phyloP scores from a whole-genome alignment of 306 rosid genomes.

The Inga oerstediana region DNA sequence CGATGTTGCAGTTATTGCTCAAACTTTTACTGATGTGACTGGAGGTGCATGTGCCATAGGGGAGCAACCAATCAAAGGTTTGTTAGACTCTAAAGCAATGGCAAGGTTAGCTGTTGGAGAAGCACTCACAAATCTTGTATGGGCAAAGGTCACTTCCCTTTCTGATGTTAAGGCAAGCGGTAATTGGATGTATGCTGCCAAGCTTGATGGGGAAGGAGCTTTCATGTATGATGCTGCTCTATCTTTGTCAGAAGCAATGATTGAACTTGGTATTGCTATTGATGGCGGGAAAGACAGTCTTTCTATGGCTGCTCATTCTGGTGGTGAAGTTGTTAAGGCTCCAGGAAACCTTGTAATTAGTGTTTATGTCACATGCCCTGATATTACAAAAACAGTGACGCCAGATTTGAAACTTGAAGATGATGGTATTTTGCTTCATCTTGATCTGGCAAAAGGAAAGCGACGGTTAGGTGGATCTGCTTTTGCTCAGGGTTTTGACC shows the following conservation, averaged over 20 bases:
- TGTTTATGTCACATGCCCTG: constrained; percentile 87
- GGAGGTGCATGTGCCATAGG: constrained; percentile 96
- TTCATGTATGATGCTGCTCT: constrained; percentile 89
- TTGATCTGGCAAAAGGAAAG: constrained; percentile 80
- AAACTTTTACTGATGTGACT: constrained; percentile 64
- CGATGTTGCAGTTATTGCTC: constrained; percentile 90
- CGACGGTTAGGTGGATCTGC: constrained; percentile 88
- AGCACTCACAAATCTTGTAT: constrained; percentile 93
- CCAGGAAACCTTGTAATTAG: constrained; percentile 95
- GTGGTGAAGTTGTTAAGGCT: constrained; percentile 84
- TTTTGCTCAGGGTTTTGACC: constrained; percentile 85
- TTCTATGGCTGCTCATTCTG: constrained; percentile 90
- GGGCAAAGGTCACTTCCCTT: constrained; percentile 86
- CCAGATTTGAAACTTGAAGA: constrained; percentile 84
- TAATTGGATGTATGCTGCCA: constrained; percentile 96
- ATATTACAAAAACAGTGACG: constrained; percentile 85
- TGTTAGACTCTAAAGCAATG: constrained; percentile 90
- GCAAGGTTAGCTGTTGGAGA: constrained; percentile 94
- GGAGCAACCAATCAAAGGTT: constrained; percentile 88
- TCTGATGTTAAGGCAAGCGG: constrained; percentile 95
- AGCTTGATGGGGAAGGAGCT: constrained; percentile 95
- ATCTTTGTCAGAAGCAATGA: constrained; percentile 79
- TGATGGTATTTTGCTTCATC: constrained; percentile 75
- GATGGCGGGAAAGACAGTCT: constrained; percentile 96
- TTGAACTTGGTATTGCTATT: constrained; percentile 88